Percentiles rank a stretch among this genome's conserved stretches.
phyloP scores from a whole-genome alignment of 192 early-diverging fungal genomes.

The Entophlyctis luteolus region DNA sequence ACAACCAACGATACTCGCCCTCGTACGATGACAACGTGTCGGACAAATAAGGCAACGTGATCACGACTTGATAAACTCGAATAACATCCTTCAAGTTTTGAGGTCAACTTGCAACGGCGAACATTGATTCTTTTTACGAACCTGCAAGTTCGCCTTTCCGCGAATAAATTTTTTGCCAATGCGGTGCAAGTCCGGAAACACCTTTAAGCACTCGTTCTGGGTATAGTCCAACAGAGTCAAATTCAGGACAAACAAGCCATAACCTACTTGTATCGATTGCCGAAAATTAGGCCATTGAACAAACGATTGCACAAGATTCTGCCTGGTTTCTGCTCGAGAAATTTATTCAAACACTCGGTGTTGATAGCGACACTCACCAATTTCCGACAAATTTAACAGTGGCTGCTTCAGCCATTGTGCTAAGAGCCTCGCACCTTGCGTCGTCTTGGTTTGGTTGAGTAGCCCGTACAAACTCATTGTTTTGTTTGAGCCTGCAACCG shows the following conservation, averaged over 20 bases:
- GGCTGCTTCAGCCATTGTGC: constrained; percentile 94
- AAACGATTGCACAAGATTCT: constrained; percentile 71
- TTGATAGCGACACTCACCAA: constrained; percentile 45
- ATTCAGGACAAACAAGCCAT: neutral
- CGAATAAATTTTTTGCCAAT: constrained; percentile 80
- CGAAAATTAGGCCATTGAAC: constrained; percentile 60
- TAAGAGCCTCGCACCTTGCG: constrained; percentile 78
- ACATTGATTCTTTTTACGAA: no score
- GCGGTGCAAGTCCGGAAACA: constrained; percentile 84
- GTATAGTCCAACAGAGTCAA: constrained; percentile 7
- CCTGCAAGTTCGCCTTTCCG: constrained; percentile 64
- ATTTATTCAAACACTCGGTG: constrained; percentile 1
- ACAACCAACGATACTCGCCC: constrained; percentile 34
- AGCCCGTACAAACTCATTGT: constrained; percentile 75
- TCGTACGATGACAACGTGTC: constrained; percentile 52
- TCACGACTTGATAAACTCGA: constrained; percentile 81
- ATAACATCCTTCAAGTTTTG: constrained; percentile 68
- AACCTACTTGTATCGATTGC: constrained; percentile 44
- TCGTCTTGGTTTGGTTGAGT: constrained; percentile 84
- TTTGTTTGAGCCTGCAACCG: constrained; percentile 48
- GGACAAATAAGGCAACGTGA: constrained; percentile 63
- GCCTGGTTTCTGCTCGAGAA: constrained; percentile 55
- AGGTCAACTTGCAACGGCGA: constrained; percentile 24
- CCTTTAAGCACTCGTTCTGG: constrained; percentile 72
- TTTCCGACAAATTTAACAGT: constrained; percentile 65